Evolutionary conservation across 345 rosid genomes (phyloP).

Genomic region (Citrus mangshanensis): DNA sequence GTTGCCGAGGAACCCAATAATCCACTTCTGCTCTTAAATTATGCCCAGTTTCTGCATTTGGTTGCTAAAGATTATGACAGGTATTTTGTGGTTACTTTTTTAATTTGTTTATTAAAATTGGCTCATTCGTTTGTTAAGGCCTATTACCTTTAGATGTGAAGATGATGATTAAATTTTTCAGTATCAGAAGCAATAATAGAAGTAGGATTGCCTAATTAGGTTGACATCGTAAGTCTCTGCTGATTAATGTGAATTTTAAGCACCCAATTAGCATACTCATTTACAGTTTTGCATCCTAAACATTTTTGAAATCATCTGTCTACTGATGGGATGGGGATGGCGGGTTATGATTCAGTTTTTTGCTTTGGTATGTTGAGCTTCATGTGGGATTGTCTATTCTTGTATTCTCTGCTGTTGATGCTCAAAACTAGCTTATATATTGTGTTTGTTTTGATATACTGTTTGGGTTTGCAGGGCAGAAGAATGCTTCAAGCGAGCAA

Average conservation of each 20-base stretch:
- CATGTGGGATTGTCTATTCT: background rate
- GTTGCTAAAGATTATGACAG: conserved; percentile 57
- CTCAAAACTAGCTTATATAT: background rate
- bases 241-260: background rate
- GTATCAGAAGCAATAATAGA: background rate
- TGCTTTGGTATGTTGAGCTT: background rate
- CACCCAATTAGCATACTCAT: background rate
- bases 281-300: background rate
- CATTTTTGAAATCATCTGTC: background rate
- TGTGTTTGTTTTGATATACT: background rate
- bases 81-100: conserved; percentile 22
- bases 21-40: conserved; percentile 58
- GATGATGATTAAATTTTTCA: background rate
- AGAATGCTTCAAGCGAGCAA: conserved; percentile 63
- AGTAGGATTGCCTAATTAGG: background rate
- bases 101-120: background rate
- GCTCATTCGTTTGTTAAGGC: background rate
- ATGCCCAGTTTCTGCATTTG: conserved; percentile 66
- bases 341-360: background rate
- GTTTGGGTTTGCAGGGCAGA: conserved; percentile 48
- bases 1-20: conserved; percentile 60
- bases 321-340: background rate
- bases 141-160: background rate
- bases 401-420: background rate
- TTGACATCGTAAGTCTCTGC: background rate